Conservation (phyloP, 2,329 filamentous ascomycete genomes). For the Lasiodiplodia sp. region DNA sequence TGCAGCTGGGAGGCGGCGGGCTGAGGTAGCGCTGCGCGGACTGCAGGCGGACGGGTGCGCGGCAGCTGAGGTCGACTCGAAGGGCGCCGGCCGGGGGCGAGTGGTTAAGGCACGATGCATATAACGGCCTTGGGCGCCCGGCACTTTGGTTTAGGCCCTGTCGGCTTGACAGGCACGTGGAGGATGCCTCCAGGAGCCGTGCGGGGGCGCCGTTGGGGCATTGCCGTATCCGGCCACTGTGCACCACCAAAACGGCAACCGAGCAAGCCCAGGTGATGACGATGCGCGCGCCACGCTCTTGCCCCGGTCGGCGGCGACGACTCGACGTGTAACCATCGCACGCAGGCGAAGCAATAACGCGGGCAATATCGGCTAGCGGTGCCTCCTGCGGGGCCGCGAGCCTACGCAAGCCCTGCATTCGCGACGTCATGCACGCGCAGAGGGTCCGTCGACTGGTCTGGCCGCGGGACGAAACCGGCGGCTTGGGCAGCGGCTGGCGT, state of each 20-base stretch:
- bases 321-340: too few species aligned
- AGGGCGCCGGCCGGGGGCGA: not conserved
- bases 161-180: slow-evolving; percentile 19
- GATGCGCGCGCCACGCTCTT: not conserved
- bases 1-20: not conserved
- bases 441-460: not conserved
- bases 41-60: not conserved
- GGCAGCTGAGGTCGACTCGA: not conserved
- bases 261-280: not conserved
- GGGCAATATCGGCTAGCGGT: not conserved
- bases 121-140: slow-evolving; percentile 8
- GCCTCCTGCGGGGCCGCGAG: not conserved
- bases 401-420: not conserved
- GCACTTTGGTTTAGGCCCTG: slow-evolving; percentile 26
- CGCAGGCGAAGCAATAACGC: not conserved
- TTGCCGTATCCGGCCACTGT: slow-evolving; percentile 8
- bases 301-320: too few species aligned
- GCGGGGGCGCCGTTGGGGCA: slow-evolving; percentile 24
- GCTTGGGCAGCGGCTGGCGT: slow-evolving; percentile 7
- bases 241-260: slow-evolving; percentile 4
- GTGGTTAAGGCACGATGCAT: slow-evolving; percentile 8
- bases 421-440: not conserved
- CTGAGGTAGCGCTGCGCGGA: not conserved
- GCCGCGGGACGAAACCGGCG: not conserved
- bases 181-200: slow-evolving; percentile 12